phyloP scores from a whole-genome alignment of 305 asterid species.

The Fraxinus sp. region DNA sequence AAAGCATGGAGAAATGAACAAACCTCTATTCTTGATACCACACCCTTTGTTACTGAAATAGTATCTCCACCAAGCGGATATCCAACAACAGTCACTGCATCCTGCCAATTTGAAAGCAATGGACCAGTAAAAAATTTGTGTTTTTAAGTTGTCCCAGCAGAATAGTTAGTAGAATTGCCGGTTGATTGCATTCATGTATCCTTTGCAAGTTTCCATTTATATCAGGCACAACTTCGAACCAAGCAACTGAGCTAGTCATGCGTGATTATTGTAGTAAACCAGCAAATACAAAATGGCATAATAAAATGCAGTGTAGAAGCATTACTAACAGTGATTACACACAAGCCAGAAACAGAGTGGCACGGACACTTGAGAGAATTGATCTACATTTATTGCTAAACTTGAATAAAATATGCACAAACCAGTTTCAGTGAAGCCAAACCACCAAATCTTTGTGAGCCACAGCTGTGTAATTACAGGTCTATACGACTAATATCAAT shows the following conservation, averaged over 20 bases:
- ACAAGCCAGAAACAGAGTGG: slow-evolving; percentile 1
- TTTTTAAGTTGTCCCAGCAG: neutral
- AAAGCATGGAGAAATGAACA: slow-evolving; percentile 28
- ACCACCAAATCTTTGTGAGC: neutral
- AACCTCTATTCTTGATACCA: slow-evolving; percentile 93
- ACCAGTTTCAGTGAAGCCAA: neutral
- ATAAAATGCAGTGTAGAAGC: neutral
- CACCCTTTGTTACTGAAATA: slow-evolving; percentile 93
- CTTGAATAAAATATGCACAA: slow-evolving; percentile 6
- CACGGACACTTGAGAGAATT: slow-evolving; percentile 11
- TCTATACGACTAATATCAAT: neutral
- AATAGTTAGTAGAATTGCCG: slow-evolving; percentile 3
- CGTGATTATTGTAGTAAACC: neutral
- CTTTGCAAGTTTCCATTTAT: slow-evolving; percentile 13
- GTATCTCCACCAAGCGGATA: slow-evolving; percentile 98
- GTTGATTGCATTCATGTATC: slow-evolving; percentile 3
- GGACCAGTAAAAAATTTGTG: slow-evolving; percentile 11
- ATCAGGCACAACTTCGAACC: slow-evolving; percentile 6
- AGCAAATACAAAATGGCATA: slow-evolving; percentile 2
- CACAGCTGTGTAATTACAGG: neutral
- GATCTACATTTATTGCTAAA: neutral
- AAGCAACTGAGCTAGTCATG: slow-evolving; percentile 14
- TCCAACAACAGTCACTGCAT: slow-evolving; percentile 88
- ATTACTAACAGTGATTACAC: neutral
- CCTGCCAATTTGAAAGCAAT: slow-evolving; percentile 45